phyloP scores from a whole-genome alignment of 2,329 filamentous ascomycete genomes.

The Kalmusia sp. region DNA sequence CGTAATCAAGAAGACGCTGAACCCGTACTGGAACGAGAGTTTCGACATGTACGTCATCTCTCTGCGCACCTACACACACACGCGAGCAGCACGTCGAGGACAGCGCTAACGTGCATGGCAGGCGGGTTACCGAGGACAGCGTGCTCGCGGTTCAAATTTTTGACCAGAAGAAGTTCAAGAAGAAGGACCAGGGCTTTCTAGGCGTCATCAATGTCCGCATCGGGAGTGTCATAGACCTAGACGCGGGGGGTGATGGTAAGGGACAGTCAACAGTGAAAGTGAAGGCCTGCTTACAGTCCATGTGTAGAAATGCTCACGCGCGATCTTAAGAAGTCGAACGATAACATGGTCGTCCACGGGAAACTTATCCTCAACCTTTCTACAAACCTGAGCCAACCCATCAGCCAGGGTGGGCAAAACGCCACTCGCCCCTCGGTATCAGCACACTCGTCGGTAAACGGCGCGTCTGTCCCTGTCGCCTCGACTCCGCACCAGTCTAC shows the following conservation, averaged over 20 bases:
- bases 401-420: constrained; percentile 58
- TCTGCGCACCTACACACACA: background rate
- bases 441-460: constrained; percentile 46
- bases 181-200: constrained; percentile 99
- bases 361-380: constrained; percentile 97
- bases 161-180: constrained; percentile 99
- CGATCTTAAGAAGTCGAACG: constrained; percentile 96
- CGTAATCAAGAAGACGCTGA: constrained; percentile 95
- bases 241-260: constrained; percentile 88
- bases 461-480: constrained; percentile 41
- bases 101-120: constrained; percentile 52
- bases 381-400: constrained; percentile 80
- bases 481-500: constrained; percentile 51
- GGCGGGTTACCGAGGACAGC: constrained; percentile 90
- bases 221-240: constrained; percentile 91
- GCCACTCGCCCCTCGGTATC: constrained; percentile 49
- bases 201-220: constrained; percentile 97
- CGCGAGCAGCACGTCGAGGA: constrained; percentile 10
- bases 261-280: constrained; percentile 1
- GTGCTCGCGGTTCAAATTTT: constrained; percentile 98
- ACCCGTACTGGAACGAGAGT: constrained; percentile 99
- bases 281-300: constrained; percentile 29
- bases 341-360: constrained; percentile 96
- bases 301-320: constrained; percentile 88
- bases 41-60: constrained; percentile 84